Evolutionary conservation across 2,329 filamentous ascomycete genomes (phyloP), one percentile per base, ranked within the genome.

Genomic region (Fusarium incarnatum): DNA sequence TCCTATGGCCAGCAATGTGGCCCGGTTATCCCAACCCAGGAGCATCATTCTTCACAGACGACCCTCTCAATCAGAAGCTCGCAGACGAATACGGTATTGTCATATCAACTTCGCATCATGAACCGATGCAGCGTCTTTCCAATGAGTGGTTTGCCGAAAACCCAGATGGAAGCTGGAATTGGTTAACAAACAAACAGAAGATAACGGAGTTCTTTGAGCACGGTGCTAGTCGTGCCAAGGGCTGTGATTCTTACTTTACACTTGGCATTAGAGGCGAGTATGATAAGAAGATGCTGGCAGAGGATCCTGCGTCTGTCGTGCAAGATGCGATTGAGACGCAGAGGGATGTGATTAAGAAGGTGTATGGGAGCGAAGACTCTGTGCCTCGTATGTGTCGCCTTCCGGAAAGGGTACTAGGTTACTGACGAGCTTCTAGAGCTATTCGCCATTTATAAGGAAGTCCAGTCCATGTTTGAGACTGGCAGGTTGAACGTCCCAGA

Each of bases 1-100:
- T 89, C 68, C 79, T 91, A 56, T 91, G 89, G 89, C 89, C 89
- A 1, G 88, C 89, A 1, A 88, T 88, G 85, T 91, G 89, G 88
- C 84, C 85, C 8, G 81, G 79, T 15, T 82, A 81, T 40, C 83
- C 82, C 3, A 79, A 80, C 6, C 83, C 82, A 0, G 82, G 83
- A 11, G 84, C 84, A 37, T 87, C 87, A 67, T 91, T 92, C 78
- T 87, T 88, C 70, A 84, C 87, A 0, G 89, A 91, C 50, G 89
- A 91, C 54, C 80, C 84, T 0, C 79, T 83, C 9, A 91, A 86
- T 48, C 86, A 89, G 65, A 81, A 83, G 5, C 81, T 88, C 7
- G 89, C 89, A 0, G 86, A 91, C 2, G 69, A 72, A 3, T 72
- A 72, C 0, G 69, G 69, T 0, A 72, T 72, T 1, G 62, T 72